Evolutionary conservation across 2,329 filamentous ascomycete genomes (phyloP).

Genomic region (Metarhizium brunneum): DNA sequence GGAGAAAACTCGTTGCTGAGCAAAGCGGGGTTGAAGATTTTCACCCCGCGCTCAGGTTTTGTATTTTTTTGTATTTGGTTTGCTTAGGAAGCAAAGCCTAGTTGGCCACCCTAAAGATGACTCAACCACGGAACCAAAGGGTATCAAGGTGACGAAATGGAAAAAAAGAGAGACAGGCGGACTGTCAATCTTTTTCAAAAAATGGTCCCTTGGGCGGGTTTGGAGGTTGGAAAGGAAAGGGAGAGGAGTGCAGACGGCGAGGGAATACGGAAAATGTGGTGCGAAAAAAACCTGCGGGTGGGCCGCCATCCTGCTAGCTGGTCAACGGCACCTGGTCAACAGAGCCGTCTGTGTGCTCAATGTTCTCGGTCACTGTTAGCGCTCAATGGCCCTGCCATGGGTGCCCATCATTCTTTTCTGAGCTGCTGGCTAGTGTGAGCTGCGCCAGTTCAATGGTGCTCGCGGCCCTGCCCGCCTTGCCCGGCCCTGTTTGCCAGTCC

Average conservation of each 20-base stretch:
- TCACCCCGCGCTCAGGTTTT: conserved; percentile 26
- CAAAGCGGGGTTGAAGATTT: conserved; percentile 38
- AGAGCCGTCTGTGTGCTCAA: too few species aligned
- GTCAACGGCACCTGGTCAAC: too few species aligned
- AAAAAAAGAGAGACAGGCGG: conserved; percentile 28
- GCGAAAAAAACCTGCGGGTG: conserved; percentile 4
- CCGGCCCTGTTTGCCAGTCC: too few species aligned
- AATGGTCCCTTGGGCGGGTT: conserved; percentile 25
- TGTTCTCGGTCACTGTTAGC: too few species aligned
- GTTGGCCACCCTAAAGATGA: conserved; percentile 5
- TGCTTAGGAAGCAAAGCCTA: conserved; percentile 7
- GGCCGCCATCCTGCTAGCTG: neutral
- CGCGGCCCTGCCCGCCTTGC: too few species aligned
- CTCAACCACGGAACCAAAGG: conserved; percentile 11
- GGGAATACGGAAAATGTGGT: conserved; percentile 8
- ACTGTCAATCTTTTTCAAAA: conserved; percentile 29
- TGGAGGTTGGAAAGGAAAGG: conserved; percentile 14
- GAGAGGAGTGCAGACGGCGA: conserved; percentile 16
- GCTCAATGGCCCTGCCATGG: too few species aligned
- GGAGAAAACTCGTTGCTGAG: conserved; percentile 16
- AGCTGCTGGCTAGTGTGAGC: too few species aligned
- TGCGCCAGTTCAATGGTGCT: too few species aligned
- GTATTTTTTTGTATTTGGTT: neutral
- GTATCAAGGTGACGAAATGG: conserved; percentile 21
- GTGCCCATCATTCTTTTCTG: too few species aligned